Evolutionary conservation across 2,329 filamentous ascomycete genomes (phyloP).

Genomic region (Septoria petroselini): DNA sequence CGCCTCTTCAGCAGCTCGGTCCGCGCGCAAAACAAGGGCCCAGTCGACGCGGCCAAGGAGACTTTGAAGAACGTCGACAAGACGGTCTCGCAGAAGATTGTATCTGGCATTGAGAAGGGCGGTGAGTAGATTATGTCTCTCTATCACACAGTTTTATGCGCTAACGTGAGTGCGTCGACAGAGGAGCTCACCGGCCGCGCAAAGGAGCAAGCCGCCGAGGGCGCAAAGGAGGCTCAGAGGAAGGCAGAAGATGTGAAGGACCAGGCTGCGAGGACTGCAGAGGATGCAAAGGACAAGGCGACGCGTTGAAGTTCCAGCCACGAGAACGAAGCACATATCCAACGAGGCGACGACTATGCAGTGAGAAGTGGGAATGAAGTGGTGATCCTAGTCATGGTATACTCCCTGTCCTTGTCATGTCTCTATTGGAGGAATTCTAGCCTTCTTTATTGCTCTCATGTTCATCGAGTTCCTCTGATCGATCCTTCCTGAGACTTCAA

Average conservation of each 20-base stretch:
- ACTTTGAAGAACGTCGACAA: slow-evolving; percentile 57
- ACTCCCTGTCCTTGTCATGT: too few species aligned
- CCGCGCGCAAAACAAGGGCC: slow-evolving; percentile 46
- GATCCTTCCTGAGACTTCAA: too few species aligned
- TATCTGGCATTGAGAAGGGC: slow-evolving; percentile 62
- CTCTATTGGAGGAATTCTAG: too few species aligned
- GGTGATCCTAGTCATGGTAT: too few species aligned
- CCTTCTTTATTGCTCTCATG: too few species aligned
- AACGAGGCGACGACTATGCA: too few species aligned
- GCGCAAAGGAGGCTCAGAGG: slow-evolving; percentile 4
- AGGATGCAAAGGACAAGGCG: slow-evolving; percentile 1
- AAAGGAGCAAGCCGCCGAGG: slow-evolving; percentile 29
- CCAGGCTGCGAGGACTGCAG: not conserved
- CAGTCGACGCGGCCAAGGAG: slow-evolving; percentile 57
- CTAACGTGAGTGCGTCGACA: slow-evolving; percentile 34
- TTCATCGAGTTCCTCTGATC: too few species aligned
- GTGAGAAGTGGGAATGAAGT: too few species aligned
- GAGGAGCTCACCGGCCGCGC: slow-evolving; percentile 51
- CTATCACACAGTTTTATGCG: not conserved
- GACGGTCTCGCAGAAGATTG: slow-evolving; percentile 53
- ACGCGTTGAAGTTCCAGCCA: not conserved
- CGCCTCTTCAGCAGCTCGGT: slow-evolving; percentile 56
- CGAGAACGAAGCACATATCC: not conserved
- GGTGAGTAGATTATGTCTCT: slow-evolving; percentile 46
- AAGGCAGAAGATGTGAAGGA: slow-evolving; percentile 13